Evolutionary conservation across 2,329 filamentous ascomycete species (phyloP).

Genomic region (Pseudogymnoascus sp.): DNA sequence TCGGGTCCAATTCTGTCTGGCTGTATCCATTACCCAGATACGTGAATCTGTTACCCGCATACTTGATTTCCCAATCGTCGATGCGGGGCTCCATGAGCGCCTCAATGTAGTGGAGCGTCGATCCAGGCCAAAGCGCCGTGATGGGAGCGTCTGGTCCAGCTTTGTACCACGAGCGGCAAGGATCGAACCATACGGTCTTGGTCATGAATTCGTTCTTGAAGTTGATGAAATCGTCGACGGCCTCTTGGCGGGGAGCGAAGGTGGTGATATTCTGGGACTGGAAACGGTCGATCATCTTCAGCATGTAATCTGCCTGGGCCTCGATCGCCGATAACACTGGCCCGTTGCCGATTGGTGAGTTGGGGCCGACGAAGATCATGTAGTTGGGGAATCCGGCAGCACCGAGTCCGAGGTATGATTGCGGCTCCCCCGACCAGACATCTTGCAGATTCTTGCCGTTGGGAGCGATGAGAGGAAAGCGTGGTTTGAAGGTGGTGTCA

Average conservation of each 20-base stretch:
- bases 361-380: conserved; percentile 24
- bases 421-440: conserved; percentile 16
- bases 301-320: conserved; percentile 30
- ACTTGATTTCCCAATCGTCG: conserved; percentile 41
- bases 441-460: conserved; percentile 16
- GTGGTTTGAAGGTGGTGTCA: conserved; percentile 24
- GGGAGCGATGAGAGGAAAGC: conserved; percentile 21
- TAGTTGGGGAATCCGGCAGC: neutral
- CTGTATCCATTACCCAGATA: conserved; percentile 40
- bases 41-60: conserved; percentile 32
- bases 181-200: conserved; percentile 32
- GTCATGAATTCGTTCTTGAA: conserved; percentile 38
- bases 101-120: conserved; percentile 44
- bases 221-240: conserved; percentile 32
- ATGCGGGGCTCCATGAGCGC: conserved; percentile 37
- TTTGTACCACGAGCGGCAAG: conserved; percentile 43
- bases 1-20: conserved; percentile 34
- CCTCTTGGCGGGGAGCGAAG: conserved; percentile 29
- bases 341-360: conserved; percentile 21
- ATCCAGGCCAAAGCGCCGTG: conserved; percentile 38
- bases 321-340: conserved; percentile 22
- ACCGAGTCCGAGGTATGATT: conserved; percentile 20
- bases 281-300: conserved; percentile 28
- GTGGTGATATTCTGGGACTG: conserved; percentile 29
- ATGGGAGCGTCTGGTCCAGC: conserved; percentile 29